Evolutionary conservation across 163 green algal genomes (phyloP), one percentile per base, ranked within the genome.

Genomic region (Prototheca wickerhamii): DNA sequence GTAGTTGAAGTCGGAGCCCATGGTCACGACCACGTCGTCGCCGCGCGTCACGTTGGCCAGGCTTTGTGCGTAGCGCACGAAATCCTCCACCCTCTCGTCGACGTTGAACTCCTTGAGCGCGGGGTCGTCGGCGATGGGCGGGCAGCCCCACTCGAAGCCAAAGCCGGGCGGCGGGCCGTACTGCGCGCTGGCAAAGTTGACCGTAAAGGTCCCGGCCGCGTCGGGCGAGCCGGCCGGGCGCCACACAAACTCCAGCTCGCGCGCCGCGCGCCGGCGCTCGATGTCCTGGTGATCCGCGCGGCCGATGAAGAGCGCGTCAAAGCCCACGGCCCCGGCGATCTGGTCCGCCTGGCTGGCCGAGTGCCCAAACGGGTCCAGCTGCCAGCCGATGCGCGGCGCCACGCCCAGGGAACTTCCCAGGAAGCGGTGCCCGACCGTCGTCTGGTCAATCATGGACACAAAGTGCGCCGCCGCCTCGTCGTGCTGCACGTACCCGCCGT

Each of bases 321-420:
- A 88, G 54, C 85, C 88, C 3, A 83, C 64, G 15, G 70, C 59
- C 30, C 68, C 77, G 0, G 71, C 67, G 17, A 95, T 67, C 12
- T 95, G 76, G 8, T 69, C 72, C 15, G 85, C 87, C 69, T 96
- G 89, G 0, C 84, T 90, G 35, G 76, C 60, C 2, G 88, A 94
- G 67, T 96, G 89, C 10, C 89, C 89, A 73, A 96, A 96, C 7
- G 89, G 88, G 66, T 96, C 89, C 40, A 96, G 78, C 73, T 96
- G 88, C 87, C 87, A 95, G 0, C 74, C 83, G 2, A 95, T 66
- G 0, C 49, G 68, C 0, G 85, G 88, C 5, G 68, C 29, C 18
- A 70, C 49, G 21, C 66, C 73, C 67, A 95, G 91, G 0, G 75
- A 83, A 2, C 69, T 43, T 28, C 77, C 79, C 49, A 89, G 67